Evolutionary conservation across 345 rosid species (phyloP).

Genomic region (Boechera retrofracta): DNA sequence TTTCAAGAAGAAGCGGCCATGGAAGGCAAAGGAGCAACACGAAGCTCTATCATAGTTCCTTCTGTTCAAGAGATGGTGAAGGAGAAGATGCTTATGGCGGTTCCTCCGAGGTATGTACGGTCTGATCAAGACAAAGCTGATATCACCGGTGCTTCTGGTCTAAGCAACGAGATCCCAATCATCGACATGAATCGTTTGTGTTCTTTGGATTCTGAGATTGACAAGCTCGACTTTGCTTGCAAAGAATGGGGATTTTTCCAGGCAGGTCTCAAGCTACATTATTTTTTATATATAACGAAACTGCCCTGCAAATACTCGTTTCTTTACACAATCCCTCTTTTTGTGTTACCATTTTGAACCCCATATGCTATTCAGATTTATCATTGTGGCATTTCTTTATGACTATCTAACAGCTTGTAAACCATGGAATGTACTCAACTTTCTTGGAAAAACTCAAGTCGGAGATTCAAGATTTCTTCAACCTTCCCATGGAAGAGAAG

Average conservation of each 20-base stretch:
- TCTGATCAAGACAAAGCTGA: slow-evolving; percentile 27
- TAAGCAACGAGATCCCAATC: slow-evolving; percentile 11
- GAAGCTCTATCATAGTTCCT: slow-evolving; percentile 31
- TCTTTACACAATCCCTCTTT: neutral
- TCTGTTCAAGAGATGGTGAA: slow-evolving; percentile 44
- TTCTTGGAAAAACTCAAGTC: slow-evolving; percentile 41
- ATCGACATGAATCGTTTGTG: slow-evolving; percentile 30
- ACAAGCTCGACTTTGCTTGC: slow-evolving; percentile 59
- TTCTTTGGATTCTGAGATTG: slow-evolving; percentile 35
- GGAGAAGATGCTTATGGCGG: slow-evolving; percentile 10
- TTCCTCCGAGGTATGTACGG: slow-evolving; percentile 34
- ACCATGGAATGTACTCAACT: slow-evolving; percentile 36
- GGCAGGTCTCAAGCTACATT: slow-evolving; percentile 26
- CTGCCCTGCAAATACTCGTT: neutral
- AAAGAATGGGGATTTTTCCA: slow-evolving; percentile 62
- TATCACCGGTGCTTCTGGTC: neutral
- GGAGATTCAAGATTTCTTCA: slow-evolving; percentile 39
- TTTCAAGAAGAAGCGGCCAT: slow-evolving; percentile 13
- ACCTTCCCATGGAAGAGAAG: slow-evolving; percentile 46
- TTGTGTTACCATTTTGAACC: neutral
- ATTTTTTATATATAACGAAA: slow-evolving; percentile 32
- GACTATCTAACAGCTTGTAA: slow-evolving; percentile 34
- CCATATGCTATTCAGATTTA: neutral
- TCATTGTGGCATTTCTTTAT: neutral
- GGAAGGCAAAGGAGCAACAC: slow-evolving; percentile 17